Evolutionary conservation across 2,329 filamentous ascomycete species (phyloP), one percentile per base, ranked within the genome.

Genomic region (Exophiala aquamarina): DNA sequence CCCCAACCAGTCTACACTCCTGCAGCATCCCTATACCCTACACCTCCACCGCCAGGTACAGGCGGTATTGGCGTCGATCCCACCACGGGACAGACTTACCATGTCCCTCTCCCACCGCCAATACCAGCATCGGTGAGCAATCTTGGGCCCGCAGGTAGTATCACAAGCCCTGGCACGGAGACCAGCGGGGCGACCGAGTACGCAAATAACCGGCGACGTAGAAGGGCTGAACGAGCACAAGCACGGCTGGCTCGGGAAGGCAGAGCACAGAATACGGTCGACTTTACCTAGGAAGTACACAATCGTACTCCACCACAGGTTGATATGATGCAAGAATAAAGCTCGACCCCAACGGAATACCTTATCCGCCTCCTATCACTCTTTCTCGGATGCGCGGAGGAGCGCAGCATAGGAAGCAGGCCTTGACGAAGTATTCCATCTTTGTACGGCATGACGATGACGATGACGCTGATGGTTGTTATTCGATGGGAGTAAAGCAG

Each of bases 161-260:
- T 51, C 21, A 72, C 70, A 33, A 70, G 63, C 45, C 72, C 70
- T 3, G 75, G 72, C 8, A 76, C 72, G 1, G 74, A 75, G 47
- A 68, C 70, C 15, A 72, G 71, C 54, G 66, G 70, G 26, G 53
- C 57, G n/a, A 57, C 57, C 13, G 68, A 76, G 47, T 79, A 78
- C 56, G 77, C 75, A 2, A 76, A 71, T 49, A 79, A 79, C 57
- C 68, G 77, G 38, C 63, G 74, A 45, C 64, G 77, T 49, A 66
- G 77, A 59, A 67, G 77, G 43, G 77, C 77, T 13, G 77, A 81
- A 59, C 63, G 77, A 57, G 71, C 72, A 32, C 65, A 71, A 29
- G 66, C 69, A 17, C 64, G 65, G 41, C 65, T 72, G 52, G 74
- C 75, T 41, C 67, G 71, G 61, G 70, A 68, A 47, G 66, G 52